Evolutionary conservation across 2,329 filamentous ascomycete species (phyloP), one percentile per base, ranked within the genome.

Genomic region (Periconia sp.): DNA sequence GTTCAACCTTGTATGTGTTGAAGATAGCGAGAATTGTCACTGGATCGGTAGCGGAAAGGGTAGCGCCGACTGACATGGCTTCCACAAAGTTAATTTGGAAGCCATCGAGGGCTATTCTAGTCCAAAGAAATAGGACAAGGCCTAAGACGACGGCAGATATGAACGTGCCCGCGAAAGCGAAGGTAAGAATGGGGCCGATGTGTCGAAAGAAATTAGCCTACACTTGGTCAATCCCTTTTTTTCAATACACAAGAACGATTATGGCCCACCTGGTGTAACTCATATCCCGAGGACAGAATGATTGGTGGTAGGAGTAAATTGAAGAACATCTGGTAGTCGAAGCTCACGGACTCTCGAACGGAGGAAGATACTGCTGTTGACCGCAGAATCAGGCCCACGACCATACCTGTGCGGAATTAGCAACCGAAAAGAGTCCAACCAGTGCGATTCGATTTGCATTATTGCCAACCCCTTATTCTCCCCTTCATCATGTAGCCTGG

Each of bases 311-410:
- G 87, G 10, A 99, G 83, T 32, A 99, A 83, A 72, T 99, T 99
- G 80, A 99, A 99, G 79, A 99, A 99, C 78, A 97, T 96, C 68
- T 97, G 92, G 70, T 96, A 96, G 76, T 97, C 88, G 78, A 99
- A 99, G 72, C 87, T 95, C 65, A 99, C 91, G 53, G 89, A 85
- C 66, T 89, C 88, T 69, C 92, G 87, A 60, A 99, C 91, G 51
- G 87, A 89, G 50, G 89, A 86, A n/a, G n/a, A n/a, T 54, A 87
- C 86, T 38, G 87, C 86, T 30, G 85, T 89, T 51, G 96, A 76
- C 63, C 94, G 84, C 45, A 99, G 84, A 46, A 95, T 82, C 59
- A 99, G 78, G 5, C 94, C 94, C 48, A 99, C 90, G 45, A 91
- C 87, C 94, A 97, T 97, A 62, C 92, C 92, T 95, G 51, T 42